Percentiles rank a stretch among this genome's conserved stretches.
phyloP scores from a whole-genome alignment of 768 basidiomycete species.

The Mycena sanguinolenta region DNA sequence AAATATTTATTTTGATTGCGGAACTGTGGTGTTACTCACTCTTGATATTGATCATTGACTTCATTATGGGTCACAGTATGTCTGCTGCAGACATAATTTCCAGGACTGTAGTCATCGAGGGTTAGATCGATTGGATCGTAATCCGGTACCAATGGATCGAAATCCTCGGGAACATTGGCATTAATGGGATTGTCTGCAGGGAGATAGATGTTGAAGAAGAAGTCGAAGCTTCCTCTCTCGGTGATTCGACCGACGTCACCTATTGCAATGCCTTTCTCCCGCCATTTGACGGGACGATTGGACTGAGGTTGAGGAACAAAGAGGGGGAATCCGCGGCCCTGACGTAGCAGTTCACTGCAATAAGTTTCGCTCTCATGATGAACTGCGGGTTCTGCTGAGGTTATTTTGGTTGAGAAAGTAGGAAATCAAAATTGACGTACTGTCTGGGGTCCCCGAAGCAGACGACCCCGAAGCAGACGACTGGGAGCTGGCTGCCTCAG shows the following conservation, averaged over 20 bases:
- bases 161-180: constrained; percentile 43
- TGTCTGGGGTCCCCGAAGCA: no score
- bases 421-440: no score
- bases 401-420: no score
- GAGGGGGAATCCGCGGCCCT: constrained; percentile 45
- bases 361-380: neutral
- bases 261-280: constrained; percentile 42
- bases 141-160: constrained; percentile 27
- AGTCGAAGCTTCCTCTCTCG: constrained; percentile 45
- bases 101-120: constrained; percentile 1
- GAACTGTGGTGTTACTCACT: neutral
- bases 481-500: no score
- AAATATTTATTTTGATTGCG: neutral
- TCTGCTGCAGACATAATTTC: constrained; percentile 10
- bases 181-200: constrained; percentile 43
- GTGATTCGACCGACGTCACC: constrained; percentile 51
- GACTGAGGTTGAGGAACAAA: constrained; percentile 45
- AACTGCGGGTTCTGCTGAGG: neutral
- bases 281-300: constrained; percentile 37
- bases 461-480: no score
- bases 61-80: neutral
- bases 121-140: neutral
- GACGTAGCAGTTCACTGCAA: neutral
- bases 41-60: neutral
- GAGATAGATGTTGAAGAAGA: constrained; percentile 50